Evolutionary conservation across 805 yeast species (phyloP).

Genomic region (Saccharomyces jurei): DNA sequence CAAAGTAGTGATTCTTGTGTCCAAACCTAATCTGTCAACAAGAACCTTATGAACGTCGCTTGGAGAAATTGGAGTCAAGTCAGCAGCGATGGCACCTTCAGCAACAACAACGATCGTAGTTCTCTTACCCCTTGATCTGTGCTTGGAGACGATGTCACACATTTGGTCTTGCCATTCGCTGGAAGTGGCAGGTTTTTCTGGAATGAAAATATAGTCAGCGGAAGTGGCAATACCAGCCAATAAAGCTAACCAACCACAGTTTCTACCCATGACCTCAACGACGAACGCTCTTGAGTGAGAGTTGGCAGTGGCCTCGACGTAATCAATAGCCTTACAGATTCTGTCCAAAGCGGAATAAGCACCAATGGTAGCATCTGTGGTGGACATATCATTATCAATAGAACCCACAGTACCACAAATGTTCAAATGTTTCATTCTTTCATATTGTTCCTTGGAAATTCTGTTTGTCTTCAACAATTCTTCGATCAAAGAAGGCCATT

Average conservation of each 20-base stretch:
- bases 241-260: conserved; percentile 81
- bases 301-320: conserved; percentile 75
- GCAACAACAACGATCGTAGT: conserved; percentile 76
- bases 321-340: conserved; percentile 65
- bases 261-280: conserved; percentile 84
- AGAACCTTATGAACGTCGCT: conserved; percentile 58
- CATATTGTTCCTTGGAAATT: conserved; percentile 40
- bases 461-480: conserved; percentile 45
- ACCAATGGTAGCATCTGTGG: conserved; percentile 78
- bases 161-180: conserved; percentile 61
- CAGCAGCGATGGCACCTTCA: conserved; percentile 72
- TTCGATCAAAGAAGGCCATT: conserved; percentile 65
- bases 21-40: conserved; percentile 58
- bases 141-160: conserved; percentile 54
- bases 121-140: conserved; percentile 64
- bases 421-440: conserved; percentile 47
- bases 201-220: conserved; percentile 74
- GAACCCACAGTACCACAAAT: conserved; percentile 75
- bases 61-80: conserved; percentile 58
- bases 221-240: conserved; percentile 76
- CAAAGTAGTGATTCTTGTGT: conserved; percentile 67
- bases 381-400: conserved; percentile 80
- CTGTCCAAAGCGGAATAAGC: conserved; percentile 72
- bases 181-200: conserved; percentile 65
- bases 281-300: conserved; percentile 80